Conservation (phyloP, 306 rosid species). For the Morella rubra region DNA sequence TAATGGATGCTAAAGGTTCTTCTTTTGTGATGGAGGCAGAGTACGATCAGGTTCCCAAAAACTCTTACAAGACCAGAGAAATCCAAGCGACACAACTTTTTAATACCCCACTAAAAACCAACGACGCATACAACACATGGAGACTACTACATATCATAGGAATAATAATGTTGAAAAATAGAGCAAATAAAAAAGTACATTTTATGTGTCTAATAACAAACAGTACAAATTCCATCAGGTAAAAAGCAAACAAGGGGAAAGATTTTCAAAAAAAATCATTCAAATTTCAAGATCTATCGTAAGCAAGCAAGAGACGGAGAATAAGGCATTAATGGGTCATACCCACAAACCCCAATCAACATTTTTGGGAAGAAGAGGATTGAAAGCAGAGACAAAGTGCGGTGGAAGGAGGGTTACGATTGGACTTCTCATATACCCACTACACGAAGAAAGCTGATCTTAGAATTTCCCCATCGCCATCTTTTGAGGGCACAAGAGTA, state of each 20-base stretch:
- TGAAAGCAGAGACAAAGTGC: not conserved
- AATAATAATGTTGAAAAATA: conserved; percentile 17
- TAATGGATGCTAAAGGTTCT: not conserved
- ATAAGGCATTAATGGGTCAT: not conserved
- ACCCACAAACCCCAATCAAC: not conserved
- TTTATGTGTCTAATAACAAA: not conserved
- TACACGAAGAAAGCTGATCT: not conserved
- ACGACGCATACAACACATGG: not conserved
- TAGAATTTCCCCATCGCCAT: not conserved
- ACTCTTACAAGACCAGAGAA: conserved; percentile 13
- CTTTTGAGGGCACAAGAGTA: conserved; percentile 24
- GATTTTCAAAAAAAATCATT: conserved; percentile 13
- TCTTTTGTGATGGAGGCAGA: not conserved
- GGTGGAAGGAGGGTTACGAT: not conserved
- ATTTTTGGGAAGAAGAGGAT: not conserved
- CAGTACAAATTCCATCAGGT: not conserved
- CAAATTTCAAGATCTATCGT: conserved; percentile 3
- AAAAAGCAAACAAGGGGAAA: not conserved
- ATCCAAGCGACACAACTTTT: conserved; percentile 8
- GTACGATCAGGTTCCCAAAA: conserved; percentile 4
- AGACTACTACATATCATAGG: not conserved
- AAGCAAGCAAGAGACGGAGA: not conserved
- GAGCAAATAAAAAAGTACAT: not conserved
- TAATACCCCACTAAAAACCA: conserved; percentile 4
- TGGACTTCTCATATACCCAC: conserved; percentile 15